Base-by-base conservation (phyloP, 2,329 filamentous ascomycete genomes). In the Neofusicoccum cordaticola region DNA sequence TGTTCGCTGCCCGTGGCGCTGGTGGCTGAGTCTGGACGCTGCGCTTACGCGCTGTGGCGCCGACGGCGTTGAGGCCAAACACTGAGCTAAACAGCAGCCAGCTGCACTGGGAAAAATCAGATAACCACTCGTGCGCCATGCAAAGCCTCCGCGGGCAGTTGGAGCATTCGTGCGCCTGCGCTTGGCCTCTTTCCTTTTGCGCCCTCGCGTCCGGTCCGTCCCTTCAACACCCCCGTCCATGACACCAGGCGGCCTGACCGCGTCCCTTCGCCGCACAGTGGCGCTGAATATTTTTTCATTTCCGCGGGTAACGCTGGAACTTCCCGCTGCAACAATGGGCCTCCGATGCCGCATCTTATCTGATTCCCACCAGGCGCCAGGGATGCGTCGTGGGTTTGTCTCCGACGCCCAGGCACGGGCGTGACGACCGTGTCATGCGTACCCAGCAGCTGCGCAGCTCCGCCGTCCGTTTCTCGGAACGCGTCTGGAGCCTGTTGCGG, bases 331-430 rank as follows among this genome's bases (percentile, higher is more conserved):
- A 15, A 41, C 27, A 31, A 17, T 2, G 9, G 17, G 11, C 3
- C 51, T 56, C 51, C 51, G 51, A 56, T 56, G 51, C 51, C 51
- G 51, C 51, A 56, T 56, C 35, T 41, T 22, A 39, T 56, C 51
- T 41, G 51, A 41, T 41, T 41, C 8, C 17, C 4, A 41, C 17
- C 34, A 15, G 13, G 6, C 9, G 13, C n/a, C 34, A 8, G 11
- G 35, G 51, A 22, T 11, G 41, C 35, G 51, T 56, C 35, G 37
- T 41, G 27, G 22, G n/a, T 56, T 27, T 35, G 51, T 56, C n/a
- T 56, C 17, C 51, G 51, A 41, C 2, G 35, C 11, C 17, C n/a
- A 39, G 35, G 51, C 37, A 41, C 51, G 51, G 51, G n/a, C 35
- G 37, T 9, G 31, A 12, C 35, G 8, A 2, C 35, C 15, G 15